A percentile compares a stretch with the other conserved stretches of the same genome.
These are phyloP conservation scores for Stachybotrys elegans DNA, from an alignment of 2,329 filamentous ascomycete species.

Conservation along the genomic window DNA sequence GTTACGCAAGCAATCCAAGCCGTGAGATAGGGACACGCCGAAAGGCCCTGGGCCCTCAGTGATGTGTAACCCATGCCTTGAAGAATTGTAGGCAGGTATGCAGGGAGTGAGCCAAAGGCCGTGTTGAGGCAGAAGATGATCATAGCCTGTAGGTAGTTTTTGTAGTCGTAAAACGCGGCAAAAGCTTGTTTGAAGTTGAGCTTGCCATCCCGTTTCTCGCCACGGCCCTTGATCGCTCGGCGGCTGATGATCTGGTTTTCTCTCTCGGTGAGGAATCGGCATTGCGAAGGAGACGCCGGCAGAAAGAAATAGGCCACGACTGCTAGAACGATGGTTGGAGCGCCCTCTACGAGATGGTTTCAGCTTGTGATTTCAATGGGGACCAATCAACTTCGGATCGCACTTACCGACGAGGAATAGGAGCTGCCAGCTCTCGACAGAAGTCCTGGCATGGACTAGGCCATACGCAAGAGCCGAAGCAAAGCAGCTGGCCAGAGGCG, in stretches of 20 bases:
- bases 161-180: conserved; percentile 39
- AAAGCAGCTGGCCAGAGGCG: conserved; percentile 63
- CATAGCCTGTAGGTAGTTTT: conserved; percentile 43
- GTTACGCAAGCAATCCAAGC: conserved; percentile 58
- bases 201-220: conserved; percentile 40
- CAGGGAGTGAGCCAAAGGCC: conserved; percentile 39
- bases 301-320: conserved; percentile 49
- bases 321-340: conserved; percentile 52
- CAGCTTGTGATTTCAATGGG: too few species aligned
- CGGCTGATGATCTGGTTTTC: conserved; percentile 54
- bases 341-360: conserved; percentile 35
- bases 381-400: background rate
- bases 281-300: conserved; percentile 46
- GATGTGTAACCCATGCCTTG: conserved; percentile 62
- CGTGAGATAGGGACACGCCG: conserved; percentile 65
- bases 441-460: conserved; percentile 53
- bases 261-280: conserved; percentile 49
- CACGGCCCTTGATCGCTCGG: conserved; percentile 39
- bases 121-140: conserved; percentile 37
- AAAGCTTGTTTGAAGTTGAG: conserved; percentile 41
- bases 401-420: conserved; percentile 51
- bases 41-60: conserved; percentile 65
- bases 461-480: conserved; percentile 61
- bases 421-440: conserved; percentile 58
- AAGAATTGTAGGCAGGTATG: conserved; percentile 60